These are phyloP conservation scores for Rhizopogon salebrosus DNA, from an alignment of 768 basidiomycete genomes.

Conservation along the genomic window DNA sequence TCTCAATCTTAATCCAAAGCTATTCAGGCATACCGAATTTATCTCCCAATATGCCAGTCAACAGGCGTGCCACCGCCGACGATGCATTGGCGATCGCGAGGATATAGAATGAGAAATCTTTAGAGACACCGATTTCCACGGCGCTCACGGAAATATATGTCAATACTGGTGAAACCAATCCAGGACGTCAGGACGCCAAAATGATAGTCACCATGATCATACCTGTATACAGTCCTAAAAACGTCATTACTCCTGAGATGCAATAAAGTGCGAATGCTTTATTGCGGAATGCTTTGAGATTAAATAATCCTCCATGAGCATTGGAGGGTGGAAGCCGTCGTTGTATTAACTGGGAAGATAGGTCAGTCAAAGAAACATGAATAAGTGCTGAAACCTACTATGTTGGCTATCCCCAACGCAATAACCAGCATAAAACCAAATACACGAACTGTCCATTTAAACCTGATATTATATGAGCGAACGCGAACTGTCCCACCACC, in stretches of 20 bases:
- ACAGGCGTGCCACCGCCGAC: constrained; percentile 56
- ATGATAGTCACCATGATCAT: constrained; percentile 5
- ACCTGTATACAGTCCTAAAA: constrained; percentile 71
- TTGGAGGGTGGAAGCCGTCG: constrained; percentile 52
- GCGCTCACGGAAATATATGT: constrained; percentile 66
- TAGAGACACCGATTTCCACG: constrained; percentile 39
- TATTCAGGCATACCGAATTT: constrained; percentile 34
- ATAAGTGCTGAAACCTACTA: constrained; percentile 32
- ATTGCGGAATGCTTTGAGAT: constrained; percentile 43
- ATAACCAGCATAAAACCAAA: constrained; percentile 58
- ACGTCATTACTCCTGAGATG: constrained; percentile 46
- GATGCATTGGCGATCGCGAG: constrained; percentile 64
- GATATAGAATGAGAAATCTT: constrained; percentile 56
- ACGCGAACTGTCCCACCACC: not conserved
- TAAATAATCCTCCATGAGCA: constrained; percentile 53
- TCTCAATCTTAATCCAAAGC: not conserved
- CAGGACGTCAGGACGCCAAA: constrained; percentile 4
- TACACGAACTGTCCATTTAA: constrained; percentile 72
- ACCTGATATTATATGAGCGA: constrained; percentile 35
- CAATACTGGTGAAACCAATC: constrained; percentile 36
- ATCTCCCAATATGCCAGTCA: constrained; percentile 51
- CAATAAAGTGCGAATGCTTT: constrained; percentile 52
- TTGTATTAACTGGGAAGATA: constrained; percentile 21
- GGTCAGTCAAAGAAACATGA: not conserved
- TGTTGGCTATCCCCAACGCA: constrained; percentile 48